Base-by-base conservation (phyloP, 805 yeast genomes). In the Blastobotrys americana region DNA sequence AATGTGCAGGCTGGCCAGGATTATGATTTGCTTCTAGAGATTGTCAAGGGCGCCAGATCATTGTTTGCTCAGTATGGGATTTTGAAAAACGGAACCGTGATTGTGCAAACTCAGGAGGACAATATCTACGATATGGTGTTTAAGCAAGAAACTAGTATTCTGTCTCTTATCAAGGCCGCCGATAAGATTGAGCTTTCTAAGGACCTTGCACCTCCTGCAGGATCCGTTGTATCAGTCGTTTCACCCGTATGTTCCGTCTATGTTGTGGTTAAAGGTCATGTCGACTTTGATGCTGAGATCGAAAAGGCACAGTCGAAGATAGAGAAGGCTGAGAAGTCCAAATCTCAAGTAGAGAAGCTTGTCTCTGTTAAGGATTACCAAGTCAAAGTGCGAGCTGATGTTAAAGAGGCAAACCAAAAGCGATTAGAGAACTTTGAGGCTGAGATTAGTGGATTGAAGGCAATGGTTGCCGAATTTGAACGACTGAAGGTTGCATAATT, bases 261-360 rank as follows among this genome's bases (percentile, higher is more conserved):
- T 58, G 77, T 90, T 23, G 73, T 93, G 63, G 96, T 90, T 46
- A 89, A 87, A 73, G 98, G 97, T 44, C 89, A 84, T 62, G 80
- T 93, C 55, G 97, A 90, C 65, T 76, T 89, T 55, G 97, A 88
- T 58, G 83, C 83, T 45, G 97, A 93, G 70, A 84, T 93, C 57
- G 61, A 71, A 55, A 93, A 90, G 74, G 93, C 88, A 33, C 65
- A 71, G 58, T 78, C 78, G 74, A 90, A 84, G 71, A 73, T 89
- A 57, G 74, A 65, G 48, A 83, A 82, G 65, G 76, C 82, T 37
- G 65, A 69, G 54, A 80, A 77, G 56, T 68, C 77, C 51, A 74
- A 77, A 59, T 73, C 72, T 51, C 74, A 76, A 58, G 73, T 85
- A 49, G 78, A 80, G 53, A 90, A 87, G 68, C 74, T 81, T 40